phyloP scores from a whole-genome alignment of 257 asterid species.

The Striga asiatica region DNA sequence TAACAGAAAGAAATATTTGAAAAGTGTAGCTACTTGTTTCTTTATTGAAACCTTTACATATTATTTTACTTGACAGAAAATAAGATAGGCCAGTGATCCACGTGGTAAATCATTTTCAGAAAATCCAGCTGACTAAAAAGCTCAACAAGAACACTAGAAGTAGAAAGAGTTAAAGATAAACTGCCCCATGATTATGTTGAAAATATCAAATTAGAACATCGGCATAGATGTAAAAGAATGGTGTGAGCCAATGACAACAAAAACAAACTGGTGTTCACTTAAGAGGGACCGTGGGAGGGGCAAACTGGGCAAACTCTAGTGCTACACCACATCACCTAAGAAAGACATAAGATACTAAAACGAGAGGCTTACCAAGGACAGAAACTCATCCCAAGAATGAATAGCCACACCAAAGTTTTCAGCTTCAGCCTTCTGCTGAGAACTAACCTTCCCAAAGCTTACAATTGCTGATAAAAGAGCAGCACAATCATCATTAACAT shows the following conservation, averaged over 20 bases:
- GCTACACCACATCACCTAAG: conserved; percentile 7
- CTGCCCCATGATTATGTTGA: background rate
- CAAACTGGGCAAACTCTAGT: background rate
- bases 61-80: background rate
- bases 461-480: conserved; percentile 52
- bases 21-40: background rate
- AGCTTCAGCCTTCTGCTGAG: conserved; percentile 64
- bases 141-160: background rate
- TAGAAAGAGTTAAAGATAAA: background rate
- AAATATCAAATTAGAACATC: conserved; percentile 6
- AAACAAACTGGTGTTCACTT: background rate
- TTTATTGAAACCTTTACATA: background rate
- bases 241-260: background rate
- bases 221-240: background rate
- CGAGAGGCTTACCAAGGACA: conserved; percentile 50
- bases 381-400: conserved; percentile 76
- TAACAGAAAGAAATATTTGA: background rate
- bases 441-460: conserved; percentile 66
- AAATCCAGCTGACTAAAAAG: background rate
- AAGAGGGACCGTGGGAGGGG: background rate
- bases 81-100: background rate
- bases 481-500: conserved; percentile 11
- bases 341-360: conserved; percentile 5
- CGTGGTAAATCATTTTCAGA: background rate
- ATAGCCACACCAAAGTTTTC: conserved; percentile 47